Base-by-base conservation (phyloP, 1,284 basidiomycete genomes). In the Fomitiporia mediterranea region DNA sequence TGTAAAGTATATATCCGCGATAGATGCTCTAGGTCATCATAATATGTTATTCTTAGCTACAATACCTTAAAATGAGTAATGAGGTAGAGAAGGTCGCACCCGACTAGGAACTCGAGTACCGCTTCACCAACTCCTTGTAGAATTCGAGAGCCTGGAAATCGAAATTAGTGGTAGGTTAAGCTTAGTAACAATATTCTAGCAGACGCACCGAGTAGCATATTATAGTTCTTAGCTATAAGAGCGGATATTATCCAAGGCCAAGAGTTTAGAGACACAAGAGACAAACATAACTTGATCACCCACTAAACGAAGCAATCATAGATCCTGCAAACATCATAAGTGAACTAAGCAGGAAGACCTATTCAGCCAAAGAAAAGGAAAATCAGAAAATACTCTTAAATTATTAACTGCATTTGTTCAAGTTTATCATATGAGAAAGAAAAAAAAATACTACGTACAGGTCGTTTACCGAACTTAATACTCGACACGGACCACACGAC, bases 91-190 rank as follows among this genome's bases (percentile, higher is more conserved):
- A 21, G 2, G 27, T 21, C 57, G n/a, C 44, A 58, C 57, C 57
- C 57, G 42, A 50, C 58, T 64, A 70, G 66, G 68, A 70, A 62
- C 68, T 71, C 66, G 57, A 66, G 52, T 51, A 59, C 39, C 63
- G 71, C 37, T 66, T 69, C 35, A 62, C 71, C 56, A 64, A 69
- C 21, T 63, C 69, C 34, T 59, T 73, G 62, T 50, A 71, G 46
- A 64, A 73, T 60, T 62, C 68, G 53, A 15, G 60, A 57, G 1
- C 58, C 58, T 58, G 47, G 40, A n/a, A n/a, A n/a, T 5, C 17
- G 23, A 43, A 13, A 5, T 32, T 34, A 21, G 27, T 6, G 42
- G 13, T 23, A 5, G 23, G 30, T 46, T 17, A 28, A 23, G 15
- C 57, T 53, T 19, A 38, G 40, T 11, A 34, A 46, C 4, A 51